Evolutionary conservation across 345 rosid species (phyloP).

Genomic region (Linum trigynum): DNA sequence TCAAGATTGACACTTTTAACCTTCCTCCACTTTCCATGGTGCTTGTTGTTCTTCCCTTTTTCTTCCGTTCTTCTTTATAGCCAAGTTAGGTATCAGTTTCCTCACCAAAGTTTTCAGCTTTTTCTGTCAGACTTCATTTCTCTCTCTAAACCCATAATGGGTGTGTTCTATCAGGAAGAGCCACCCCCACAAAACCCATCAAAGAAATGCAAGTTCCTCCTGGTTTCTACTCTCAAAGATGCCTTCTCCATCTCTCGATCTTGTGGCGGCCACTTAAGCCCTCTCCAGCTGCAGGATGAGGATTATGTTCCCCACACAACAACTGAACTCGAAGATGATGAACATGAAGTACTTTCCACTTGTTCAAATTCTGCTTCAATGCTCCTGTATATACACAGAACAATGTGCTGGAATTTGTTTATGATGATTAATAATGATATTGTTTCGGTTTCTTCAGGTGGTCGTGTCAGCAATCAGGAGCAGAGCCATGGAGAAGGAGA

Average conservation of each 20-base stretch:
- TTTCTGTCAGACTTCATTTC: too few species aligned
- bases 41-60: background rate
- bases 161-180: slow-evolving; percentile 42
- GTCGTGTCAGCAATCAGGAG: slow-evolving; percentile 61
- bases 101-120: too few species aligned
- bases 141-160: slow-evolving; percentile 22
- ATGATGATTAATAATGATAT: background rate
- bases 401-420: too few species aligned
- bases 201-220: slow-evolving; percentile 43
- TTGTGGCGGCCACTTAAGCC: slow-evolving; percentile 26
- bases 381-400: background rate
- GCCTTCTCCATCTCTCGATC: slow-evolving; percentile 41
- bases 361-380: background rate
- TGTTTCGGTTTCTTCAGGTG: slow-evolving; percentile 25
- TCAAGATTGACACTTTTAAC: slow-evolving; percentile 10
- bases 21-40: slow-evolving; percentile 7
- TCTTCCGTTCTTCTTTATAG: too few species aligned
- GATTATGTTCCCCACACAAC: slow-evolving; percentile 15
- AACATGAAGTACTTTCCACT: slow-evolving; percentile 34
- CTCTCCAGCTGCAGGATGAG: slow-evolving; percentile 12
- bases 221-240: slow-evolving; percentile 37
- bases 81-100: too few species aligned
- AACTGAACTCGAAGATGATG: slow-evolving; percentile 25
- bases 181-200: slow-evolving; percentile 19
- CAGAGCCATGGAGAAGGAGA: slow-evolving; percentile 55